These are phyloP conservation scores for Sphaerulina vaccinii DNA, from an alignment of 2,329 filamentous ascomycete species.

Conservation along the genomic window DNA sequence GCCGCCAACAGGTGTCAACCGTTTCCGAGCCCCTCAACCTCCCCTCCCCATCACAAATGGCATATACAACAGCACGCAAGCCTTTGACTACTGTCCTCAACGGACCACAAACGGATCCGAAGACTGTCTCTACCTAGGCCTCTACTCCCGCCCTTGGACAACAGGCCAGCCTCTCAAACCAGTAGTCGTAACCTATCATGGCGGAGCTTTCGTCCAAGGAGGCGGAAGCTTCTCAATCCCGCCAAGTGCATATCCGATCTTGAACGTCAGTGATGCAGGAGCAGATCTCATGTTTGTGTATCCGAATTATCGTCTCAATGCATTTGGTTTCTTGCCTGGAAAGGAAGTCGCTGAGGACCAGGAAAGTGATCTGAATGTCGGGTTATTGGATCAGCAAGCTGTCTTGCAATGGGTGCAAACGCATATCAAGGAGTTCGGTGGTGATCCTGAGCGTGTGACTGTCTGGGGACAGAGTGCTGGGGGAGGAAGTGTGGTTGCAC, in stretches of 20 bases:
- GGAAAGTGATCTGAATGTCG: conserved; percentile 42
- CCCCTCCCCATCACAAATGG: conserved; percentile 49
- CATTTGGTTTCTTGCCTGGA: conserved; percentile 46
- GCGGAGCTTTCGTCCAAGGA: conserved; percentile 61
- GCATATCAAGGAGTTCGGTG: conserved; percentile 46
- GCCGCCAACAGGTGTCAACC: conserved; percentile 55
- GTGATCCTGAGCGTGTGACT: conserved; percentile 28
- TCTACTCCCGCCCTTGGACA: conserved; percentile 60
- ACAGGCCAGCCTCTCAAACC: conserved; percentile 48
- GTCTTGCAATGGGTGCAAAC: conserved; percentile 54
- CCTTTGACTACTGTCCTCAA: conserved; percentile 32
- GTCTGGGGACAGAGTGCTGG: conserved; percentile 29
- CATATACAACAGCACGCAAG: conserved; percentile 55
- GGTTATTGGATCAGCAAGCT: conserved; percentile 49
- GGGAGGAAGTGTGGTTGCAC: conserved; percentile 50
- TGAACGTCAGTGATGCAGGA: conserved; percentile 51
- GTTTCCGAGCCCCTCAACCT: conserved; percentile 62
- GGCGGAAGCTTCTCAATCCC: conserved; percentile 56
- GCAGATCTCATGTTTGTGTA: conserved; percentile 56
- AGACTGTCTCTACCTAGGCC: conserved; percentile 44
- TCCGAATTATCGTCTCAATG: conserved; percentile 50
- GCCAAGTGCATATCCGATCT: conserved; percentile 57
- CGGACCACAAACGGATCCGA: conserved; percentile 41
- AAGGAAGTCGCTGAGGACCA: conserved; percentile 41
- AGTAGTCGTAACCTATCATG: conserved; percentile 61